Conservation (phyloP, 2,329 filamentous ascomycete species). For the Lachnellula willkommii region DNA sequence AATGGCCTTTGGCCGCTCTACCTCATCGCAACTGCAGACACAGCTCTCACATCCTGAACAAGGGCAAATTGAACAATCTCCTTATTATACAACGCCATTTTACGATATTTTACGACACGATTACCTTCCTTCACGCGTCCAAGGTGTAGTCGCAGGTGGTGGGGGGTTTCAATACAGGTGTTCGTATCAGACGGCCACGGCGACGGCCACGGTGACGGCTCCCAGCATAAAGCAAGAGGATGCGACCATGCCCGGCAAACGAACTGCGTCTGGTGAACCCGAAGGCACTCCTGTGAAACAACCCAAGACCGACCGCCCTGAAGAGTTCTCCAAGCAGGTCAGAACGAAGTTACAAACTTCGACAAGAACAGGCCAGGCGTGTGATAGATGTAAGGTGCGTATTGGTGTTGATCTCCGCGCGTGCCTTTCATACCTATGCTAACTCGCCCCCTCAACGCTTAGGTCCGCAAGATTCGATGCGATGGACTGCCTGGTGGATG, state of each 20-base stretch:
- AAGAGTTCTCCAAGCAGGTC: conserved; percentile 36
- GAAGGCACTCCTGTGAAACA: conserved; percentile 21
- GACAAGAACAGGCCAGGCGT: conserved; percentile 72
- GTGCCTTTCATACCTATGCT: conserved; percentile 5
- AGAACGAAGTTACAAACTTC: conserved; percentile 50
- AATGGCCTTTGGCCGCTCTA: conserved; percentile 7
- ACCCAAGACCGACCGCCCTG: conserved; percentile 25
- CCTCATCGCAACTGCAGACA: conserved; percentile 3
- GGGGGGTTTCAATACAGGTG: not conserved
- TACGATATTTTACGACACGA: not conserved
- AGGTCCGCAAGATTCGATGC: conserved; percentile 84
- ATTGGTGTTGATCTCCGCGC: not conserved
- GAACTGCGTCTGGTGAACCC: conserved; percentile 18
- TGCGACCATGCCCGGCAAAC: conserved; percentile 28
- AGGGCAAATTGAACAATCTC: conserved; percentile 3
- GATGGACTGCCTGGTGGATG: conserved; percentile 76
- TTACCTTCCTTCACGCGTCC: not conserved
- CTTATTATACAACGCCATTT: conserved; percentile 6
- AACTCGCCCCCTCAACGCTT: conserved; percentile 9
- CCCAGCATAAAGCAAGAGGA: not conserved
- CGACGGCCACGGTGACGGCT: not conserved
- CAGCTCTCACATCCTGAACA: conserved; percentile 1
- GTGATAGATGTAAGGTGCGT: conserved; percentile 78
- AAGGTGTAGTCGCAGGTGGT: not conserved
- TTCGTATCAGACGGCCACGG: not conserved